These are phyloP conservation scores for Penicillium sumatraense DNA, from an alignment of 2,329 filamentous ascomycete species.

Conservation along the genomic window DNA sequence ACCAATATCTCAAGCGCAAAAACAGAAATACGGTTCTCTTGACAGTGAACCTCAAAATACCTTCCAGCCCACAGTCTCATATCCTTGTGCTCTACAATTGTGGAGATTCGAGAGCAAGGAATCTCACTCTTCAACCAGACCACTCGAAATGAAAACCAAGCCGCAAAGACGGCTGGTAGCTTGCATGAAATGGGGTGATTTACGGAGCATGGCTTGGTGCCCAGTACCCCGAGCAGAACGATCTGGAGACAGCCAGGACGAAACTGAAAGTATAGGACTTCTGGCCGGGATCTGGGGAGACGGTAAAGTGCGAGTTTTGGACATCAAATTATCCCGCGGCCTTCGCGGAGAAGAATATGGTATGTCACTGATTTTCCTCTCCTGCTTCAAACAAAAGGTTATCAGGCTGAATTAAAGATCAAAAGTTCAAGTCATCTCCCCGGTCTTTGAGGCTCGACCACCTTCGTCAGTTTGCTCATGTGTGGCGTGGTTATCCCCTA, in stretches of 20 bases:
- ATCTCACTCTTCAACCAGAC: conserved; percentile 35
- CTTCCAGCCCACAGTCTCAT: conserved; percentile 55
- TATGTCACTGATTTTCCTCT: conserved; percentile 20
- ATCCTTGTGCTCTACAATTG: conserved; percentile 60
- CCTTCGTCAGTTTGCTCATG: conserved; percentile 60
- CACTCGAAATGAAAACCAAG: conserved; percentile 47
- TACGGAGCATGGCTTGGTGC: conserved; percentile 62
- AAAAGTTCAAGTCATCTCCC: conserved; percentile 49
- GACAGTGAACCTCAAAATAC: conserved; percentile 49
- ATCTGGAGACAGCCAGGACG: conserved; percentile 34
- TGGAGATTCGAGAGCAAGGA: conserved; percentile 58
- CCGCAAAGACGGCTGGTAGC: conserved; percentile 57
- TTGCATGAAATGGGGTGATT: conserved; percentile 62
- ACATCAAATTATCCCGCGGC: conserved; percentile 47
- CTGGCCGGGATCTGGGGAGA: conserved; percentile 64
- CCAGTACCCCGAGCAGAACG: conserved; percentile 46
- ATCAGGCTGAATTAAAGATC: neutral
- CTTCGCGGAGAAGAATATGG: conserved; percentile 37
- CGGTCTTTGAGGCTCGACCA: conserved; percentile 56
- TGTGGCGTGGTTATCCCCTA: conserved; percentile 61
- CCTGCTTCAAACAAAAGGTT: neutral
- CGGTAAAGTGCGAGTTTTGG: conserved; percentile 59
- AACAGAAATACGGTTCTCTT: conserved; percentile 32
- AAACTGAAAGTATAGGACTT: conserved; percentile 51
- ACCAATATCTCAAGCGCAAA: conserved; percentile 44